Conservation (phyloP, 208 protist genomes). For the Wallacemonas sp. region DNA sequence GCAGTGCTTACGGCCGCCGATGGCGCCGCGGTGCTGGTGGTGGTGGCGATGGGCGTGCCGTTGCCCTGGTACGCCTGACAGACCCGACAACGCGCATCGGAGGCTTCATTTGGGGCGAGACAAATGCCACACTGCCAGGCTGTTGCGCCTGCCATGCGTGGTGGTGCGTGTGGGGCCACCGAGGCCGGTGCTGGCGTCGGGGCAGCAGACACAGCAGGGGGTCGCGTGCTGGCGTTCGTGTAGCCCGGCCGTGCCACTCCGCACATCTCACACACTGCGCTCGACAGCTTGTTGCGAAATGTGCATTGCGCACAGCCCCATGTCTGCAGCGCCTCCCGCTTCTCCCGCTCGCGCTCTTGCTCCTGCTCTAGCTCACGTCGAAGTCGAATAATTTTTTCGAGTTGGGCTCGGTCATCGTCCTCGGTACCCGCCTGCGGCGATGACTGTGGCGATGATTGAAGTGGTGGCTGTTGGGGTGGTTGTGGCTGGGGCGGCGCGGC, state of each 20-base stretch:
- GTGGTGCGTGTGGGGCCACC: constrained; percentile 10
- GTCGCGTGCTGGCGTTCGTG: background rate
- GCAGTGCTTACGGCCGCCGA: background rate
- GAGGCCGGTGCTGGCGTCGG: constrained; percentile 9
- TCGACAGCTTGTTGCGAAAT: constrained; percentile 62
- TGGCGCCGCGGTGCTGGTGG: constrained; percentile 8
- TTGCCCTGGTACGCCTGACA: constrained; percentile 52
- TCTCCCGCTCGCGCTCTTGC: constrained; percentile 69
- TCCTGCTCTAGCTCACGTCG: constrained; percentile 78
- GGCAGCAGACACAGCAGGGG: background rate
- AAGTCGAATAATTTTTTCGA: constrained; percentile 84
- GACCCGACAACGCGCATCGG: constrained; percentile 48
- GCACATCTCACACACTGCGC: constrained; percentile 70
- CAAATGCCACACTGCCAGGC: constrained; percentile 72
- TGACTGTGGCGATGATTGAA: constrained; percentile 6
- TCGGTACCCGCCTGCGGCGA: constrained; percentile 27
- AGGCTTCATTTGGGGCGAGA: constrained; percentile 54
- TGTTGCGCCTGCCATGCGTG: constrained; percentile 23
- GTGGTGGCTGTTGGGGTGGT: background rate
- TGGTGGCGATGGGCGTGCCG: constrained; percentile 28
- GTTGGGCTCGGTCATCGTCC: constrained; percentile 71
- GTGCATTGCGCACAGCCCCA: constrained; percentile 80
- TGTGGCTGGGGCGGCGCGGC: background rate
- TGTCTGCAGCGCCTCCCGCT: constrained; percentile 61
- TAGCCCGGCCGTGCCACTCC: constrained; percentile 49